Evolutionary conservation across 2,329 filamentous ascomycete species (phyloP).

Genomic region (Gaeumannomyces sp.): DNA sequence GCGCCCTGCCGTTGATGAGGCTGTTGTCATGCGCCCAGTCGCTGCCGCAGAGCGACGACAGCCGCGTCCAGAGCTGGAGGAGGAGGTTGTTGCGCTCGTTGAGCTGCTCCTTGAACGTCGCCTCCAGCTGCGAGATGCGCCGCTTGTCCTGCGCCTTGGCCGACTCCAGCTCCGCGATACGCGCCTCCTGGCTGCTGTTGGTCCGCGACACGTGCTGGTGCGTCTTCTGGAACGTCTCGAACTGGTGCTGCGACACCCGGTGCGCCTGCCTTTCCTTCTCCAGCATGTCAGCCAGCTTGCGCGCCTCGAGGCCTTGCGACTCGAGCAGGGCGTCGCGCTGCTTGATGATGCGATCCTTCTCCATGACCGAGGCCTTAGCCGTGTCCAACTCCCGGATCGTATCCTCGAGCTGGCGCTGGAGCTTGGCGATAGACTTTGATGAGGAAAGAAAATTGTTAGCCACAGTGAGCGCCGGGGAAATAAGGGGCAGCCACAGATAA

Average conservation of each 20-base stretch:
- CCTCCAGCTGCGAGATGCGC: constrained; percentile 69
- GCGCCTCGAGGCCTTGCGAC: constrained; percentile 77
- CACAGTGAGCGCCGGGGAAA: constrained; percentile 10
- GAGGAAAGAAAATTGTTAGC: constrained; percentile 23
- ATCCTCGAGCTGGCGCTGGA: constrained; percentile 81
- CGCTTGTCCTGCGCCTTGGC: constrained; percentile 70
- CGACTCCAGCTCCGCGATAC: constrained; percentile 82
- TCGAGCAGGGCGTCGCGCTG: constrained; percentile 86
- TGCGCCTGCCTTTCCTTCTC: constrained; percentile 85
- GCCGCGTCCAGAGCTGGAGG: constrained; percentile 80
- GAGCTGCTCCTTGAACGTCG: constrained; percentile 78
- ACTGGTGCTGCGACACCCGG: constrained; percentile 79
- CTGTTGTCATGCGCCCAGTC: constrained; percentile 91
- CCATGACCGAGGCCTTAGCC: constrained; percentile 69
- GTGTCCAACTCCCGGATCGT: constrained; percentile 77
- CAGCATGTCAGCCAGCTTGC: constrained; percentile 77
- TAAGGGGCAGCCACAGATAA: too few species aligned
- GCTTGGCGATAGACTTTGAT: constrained; percentile 69
- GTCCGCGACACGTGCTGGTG: constrained; percentile 83
- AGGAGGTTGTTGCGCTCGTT: constrained; percentile 84
- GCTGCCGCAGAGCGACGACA: constrained; percentile 77
- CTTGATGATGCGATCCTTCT: constrained; percentile 86
- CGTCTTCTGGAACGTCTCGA: constrained; percentile 81
- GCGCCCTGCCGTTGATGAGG: constrained; percentile 75
- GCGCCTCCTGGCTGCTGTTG: constrained; percentile 75